Conservation (phyloP, 306 rosid genomes). For the peach (Prunus persica) region DNA sequence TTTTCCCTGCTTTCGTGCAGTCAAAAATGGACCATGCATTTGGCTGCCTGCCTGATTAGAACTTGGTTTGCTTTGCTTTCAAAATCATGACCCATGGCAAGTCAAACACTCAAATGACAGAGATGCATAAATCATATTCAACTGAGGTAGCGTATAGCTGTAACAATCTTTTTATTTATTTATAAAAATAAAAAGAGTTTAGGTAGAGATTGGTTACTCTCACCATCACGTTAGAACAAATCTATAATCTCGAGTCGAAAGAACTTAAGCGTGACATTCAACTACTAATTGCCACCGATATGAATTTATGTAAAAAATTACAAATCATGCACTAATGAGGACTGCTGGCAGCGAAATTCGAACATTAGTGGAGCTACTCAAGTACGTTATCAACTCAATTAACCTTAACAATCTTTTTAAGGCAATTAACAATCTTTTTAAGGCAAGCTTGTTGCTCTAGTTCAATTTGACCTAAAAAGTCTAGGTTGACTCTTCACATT, state of each 20-base stretch:
- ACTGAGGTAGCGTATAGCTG: neutral
- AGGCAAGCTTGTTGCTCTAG: neutral
- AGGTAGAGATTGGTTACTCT: too few species aligned
- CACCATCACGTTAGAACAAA: rapidly evolving
- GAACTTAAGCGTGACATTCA: rapidly evolving
- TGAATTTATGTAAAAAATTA: too few species aligned
- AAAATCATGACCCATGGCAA: neutral
- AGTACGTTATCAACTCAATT: too few species aligned
- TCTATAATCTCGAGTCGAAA: rapidly evolving
- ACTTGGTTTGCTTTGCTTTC: neutral
- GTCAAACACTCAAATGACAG: neutral
- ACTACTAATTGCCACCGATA: rapidly evolving
- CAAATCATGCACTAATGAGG: rapidly evolving
- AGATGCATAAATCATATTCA: neutral
- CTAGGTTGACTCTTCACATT: neutral
- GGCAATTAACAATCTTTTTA: neutral
- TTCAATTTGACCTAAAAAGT: neutral
- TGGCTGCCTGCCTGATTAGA: neutral
- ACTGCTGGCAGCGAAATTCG: rapidly evolving
- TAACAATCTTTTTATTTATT: neutral
- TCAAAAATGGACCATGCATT: conserved; percentile 6
- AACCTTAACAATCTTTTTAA: too few species aligned
- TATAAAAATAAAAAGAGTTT: too few species aligned
- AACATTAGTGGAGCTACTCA: too few species aligned
- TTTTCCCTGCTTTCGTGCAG: neutral